Evolutionary conservation across 1,139 yeast species (phyloP).

Genomic region (Diutina ranongensis): DNA sequence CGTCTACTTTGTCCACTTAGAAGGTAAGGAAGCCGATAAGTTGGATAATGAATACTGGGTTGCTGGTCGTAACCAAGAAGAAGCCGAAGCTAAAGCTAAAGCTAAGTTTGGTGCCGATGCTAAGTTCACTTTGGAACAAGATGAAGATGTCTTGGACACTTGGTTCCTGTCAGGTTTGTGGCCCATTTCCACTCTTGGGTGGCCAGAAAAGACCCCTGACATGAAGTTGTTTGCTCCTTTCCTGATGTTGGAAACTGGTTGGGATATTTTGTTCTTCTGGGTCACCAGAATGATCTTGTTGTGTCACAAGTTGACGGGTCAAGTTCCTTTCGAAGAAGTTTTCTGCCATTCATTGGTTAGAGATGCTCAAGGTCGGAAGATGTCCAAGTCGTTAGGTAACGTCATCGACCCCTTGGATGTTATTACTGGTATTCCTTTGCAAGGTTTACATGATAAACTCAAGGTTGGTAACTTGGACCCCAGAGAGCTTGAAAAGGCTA

Average conservation of each 20-base stretch:
- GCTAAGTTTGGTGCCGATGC: constrained; percentile 52
- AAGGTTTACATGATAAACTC: constrained; percentile 71
- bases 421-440: constrained; percentile 73
- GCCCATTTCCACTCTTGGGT: constrained; percentile 95
- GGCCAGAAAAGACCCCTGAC: constrained; percentile 80
- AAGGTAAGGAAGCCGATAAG: constrained; percentile 52
- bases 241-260: constrained; percentile 93
- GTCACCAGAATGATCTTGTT: constrained; percentile 92
- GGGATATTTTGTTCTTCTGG: constrained; percentile 99
- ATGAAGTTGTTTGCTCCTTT: constrained; percentile 75
- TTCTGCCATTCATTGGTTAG: constrained; percentile 97
- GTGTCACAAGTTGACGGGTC: constrained; percentile 82
- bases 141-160: constrained; percentile 95
- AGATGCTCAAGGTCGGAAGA: constrained; percentile 98
- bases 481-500: constrained; percentile 77
- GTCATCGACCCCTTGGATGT: constrained; percentile 95
- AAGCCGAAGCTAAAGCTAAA: constrained; percentile 75
- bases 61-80: constrained; percentile 73
- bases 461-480: constrained; percentile 79
- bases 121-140: constrained; percentile 75
- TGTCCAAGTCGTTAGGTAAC: constrained; percentile 96
- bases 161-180: constrained; percentile 98
- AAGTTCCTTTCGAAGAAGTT: constrained; percentile 88
- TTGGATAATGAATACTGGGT: constrained; percentile 76
- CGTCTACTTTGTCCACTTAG: constrained; percentile 76